Evolutionary conservation across 1,284 basidiomycete genomes (phyloP).

Genomic region (Leccinum griseonigrum): DNA sequence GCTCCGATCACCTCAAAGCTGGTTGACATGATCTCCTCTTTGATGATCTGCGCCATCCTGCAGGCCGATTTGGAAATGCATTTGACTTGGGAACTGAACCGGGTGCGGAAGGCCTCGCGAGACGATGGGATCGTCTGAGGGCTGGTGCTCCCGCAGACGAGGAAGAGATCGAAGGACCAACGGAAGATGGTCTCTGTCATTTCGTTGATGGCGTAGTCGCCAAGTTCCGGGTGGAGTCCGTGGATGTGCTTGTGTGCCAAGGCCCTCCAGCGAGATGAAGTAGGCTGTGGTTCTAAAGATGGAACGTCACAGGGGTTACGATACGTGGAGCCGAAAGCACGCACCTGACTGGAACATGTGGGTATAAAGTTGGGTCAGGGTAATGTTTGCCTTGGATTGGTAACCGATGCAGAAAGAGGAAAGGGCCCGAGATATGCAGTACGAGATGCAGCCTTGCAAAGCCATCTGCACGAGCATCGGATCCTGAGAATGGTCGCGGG

Average conservation of each 20-base stretch:
- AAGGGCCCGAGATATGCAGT: conserved; percentile 62
- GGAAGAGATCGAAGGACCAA: conserved; percentile 65
- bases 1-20: conserved; percentile 65
- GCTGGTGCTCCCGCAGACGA: conserved; percentile 53
- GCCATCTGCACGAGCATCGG: conserved; percentile 72
- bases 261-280: conserved; percentile 70
- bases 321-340: conserved; percentile 21
- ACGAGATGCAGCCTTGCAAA: conserved; percentile 64
- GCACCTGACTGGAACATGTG: conserved; percentile 62
- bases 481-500: conserved; percentile 67
- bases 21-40: conserved; percentile 71
- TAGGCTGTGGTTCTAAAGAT: conserved; percentile 64
- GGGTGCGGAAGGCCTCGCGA: conserved; percentile 45
- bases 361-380: conserved; percentile 62
- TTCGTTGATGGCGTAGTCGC: conserved; percentile 62
- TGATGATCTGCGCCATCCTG: conserved; percentile 55
- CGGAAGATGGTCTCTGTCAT: conserved; percentile 68
- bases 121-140: conserved; percentile 37
- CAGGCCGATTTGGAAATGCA: conserved; percentile 62
- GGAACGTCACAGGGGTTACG: conserved; percentile 15
- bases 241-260: conserved; percentile 67
- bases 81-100: conserved; percentile 56
- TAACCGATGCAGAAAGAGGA: conserved; percentile 71
- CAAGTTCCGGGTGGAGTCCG: conserved; percentile 61
- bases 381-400: conserved; percentile 62